A percentile compares a stretch with the other conserved stretches of the same genome.
Conservation (phyloP, 208 protist genomes). For the Acanthamoeba lenticulata region DNA sequence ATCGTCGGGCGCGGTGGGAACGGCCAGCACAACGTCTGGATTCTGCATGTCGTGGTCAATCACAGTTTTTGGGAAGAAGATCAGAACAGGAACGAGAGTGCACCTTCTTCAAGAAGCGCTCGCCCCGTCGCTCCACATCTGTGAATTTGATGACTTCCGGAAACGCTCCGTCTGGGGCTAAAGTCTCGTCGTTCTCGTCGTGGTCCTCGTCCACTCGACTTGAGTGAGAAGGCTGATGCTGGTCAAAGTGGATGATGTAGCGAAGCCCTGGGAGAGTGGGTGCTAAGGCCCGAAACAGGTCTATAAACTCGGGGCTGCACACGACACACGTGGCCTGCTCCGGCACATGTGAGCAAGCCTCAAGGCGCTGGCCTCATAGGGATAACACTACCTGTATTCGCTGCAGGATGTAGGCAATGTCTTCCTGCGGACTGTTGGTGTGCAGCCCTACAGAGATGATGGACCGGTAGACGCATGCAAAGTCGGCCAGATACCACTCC, state of each 20-base stretch:
- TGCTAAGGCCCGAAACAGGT: background rate
- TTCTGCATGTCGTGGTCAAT: no score
- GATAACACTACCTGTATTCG: background rate
- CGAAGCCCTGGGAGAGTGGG: background rate
- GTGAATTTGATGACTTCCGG: background rate
- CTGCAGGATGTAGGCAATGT: background rate
- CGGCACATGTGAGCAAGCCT: background rate
- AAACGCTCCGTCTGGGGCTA: background rate
- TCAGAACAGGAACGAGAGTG: background rate
- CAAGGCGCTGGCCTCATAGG: background rate
- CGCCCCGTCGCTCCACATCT: no score
- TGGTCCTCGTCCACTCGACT: background rate
- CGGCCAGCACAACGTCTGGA: background rate
- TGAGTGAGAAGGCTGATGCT: background rate
- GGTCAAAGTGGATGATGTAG: background rate
- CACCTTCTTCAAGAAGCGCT: background rate
- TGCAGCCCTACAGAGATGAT: background rate
- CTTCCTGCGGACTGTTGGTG: background rate
- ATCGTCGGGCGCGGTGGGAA: background rate
- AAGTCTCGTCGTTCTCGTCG: background rate
- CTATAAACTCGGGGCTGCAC: background rate
- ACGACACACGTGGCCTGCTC: background rate
- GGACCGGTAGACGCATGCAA: background rate
- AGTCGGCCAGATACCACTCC: constrained; percentile 1
- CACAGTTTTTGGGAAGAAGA: background rate